Evolutionary conservation across 345 rosid species (phyloP).

Genomic region (Populus ilicifolia): DNA sequence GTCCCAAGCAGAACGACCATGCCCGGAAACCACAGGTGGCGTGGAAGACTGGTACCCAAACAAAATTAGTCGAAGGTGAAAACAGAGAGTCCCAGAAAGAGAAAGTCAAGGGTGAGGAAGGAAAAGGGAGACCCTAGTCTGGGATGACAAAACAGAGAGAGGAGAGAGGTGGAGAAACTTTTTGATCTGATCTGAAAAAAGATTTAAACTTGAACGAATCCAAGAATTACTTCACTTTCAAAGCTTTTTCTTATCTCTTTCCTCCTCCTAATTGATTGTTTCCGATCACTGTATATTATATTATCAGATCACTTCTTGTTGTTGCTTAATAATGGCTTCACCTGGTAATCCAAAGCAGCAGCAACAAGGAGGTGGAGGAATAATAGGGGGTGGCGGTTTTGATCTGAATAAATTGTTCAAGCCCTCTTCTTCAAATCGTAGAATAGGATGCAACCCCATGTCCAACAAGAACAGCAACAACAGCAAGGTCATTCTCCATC

Average conservation of each 20-base stretch:
- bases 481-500: neutral
- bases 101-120: no score
- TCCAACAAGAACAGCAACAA: neutral
- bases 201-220: constrained; percentile 1
- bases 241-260: neutral
- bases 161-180: neutral
- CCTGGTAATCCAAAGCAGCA: constrained; percentile 29
- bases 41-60: no score
- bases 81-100: no score
- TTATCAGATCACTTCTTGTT: neutral
- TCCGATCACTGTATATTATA: neutral
- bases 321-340: constrained; percentile 30
- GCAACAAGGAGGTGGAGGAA: neutral
- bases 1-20: no score
- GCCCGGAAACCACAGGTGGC: no score
- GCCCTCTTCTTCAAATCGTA: constrained; percentile 28
- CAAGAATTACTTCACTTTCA: neutral
- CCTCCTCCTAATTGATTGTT: neutral
- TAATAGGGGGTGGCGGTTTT: constrained; percentile 13
- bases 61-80: no score
- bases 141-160: neutral
- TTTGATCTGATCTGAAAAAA: neutral
- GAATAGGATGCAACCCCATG: constrained; percentile 9
- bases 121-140: neutral
- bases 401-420: constrained; percentile 36